Percentiles rank a stretch among this genome's conserved stretches.
These are phyloP conservation scores for Clathrospora elynae DNA, from an alignment of 2,329 filamentous ascomycete species.

Conservation along the genomic window DNA sequence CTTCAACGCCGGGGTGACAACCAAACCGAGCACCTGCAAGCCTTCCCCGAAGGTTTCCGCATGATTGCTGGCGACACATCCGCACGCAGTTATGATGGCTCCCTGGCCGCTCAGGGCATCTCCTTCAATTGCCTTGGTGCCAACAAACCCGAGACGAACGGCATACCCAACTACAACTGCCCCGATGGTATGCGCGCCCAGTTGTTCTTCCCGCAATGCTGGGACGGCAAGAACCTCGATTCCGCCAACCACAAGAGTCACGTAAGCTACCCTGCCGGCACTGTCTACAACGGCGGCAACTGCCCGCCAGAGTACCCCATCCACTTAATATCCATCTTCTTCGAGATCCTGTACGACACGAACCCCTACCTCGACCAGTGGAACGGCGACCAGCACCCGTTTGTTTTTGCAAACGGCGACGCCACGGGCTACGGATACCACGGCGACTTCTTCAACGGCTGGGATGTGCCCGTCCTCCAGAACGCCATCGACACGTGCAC, in stretches of 20 bases:
- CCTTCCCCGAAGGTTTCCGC: conserved; percentile 73
- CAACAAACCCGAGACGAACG: conserved; percentile 51
- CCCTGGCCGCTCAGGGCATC: conserved; percentile 55
- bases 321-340: conserved; percentile 63
- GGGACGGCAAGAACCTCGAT: conserved; percentile 65
- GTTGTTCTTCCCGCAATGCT: conserved; percentile 75
- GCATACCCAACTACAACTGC: conserved; percentile 74
- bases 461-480: conserved; percentile 69
- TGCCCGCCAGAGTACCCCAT: conserved; percentile 58
- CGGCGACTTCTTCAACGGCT: conserved; percentile 72
- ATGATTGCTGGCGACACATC: conserved; percentile 72
- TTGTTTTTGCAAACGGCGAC: conserved; percentile 71
- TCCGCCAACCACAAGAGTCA: conserved; percentile 65
- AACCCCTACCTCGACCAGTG: conserved; percentile 55
- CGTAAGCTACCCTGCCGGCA: conserved; percentile 63
- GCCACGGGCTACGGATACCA: conserved; percentile 72
- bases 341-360: conserved; percentile 62
- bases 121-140: conserved; percentile 61
- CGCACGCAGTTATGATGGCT: conserved; percentile 60
- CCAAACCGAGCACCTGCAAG: conserved; percentile 65
- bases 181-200: conserved; percentile 65
- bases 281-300: conserved; percentile 56
- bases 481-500: conserved; percentile 70
- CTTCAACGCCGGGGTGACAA: conserved; percentile 57
- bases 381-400: conserved; percentile 51